Evolutionary conservation across 768 basidiomycete genomes (phyloP), one percentile per base, ranked within the genome.

Genomic region (Chalciporus pseudorubinellus): DNA sequence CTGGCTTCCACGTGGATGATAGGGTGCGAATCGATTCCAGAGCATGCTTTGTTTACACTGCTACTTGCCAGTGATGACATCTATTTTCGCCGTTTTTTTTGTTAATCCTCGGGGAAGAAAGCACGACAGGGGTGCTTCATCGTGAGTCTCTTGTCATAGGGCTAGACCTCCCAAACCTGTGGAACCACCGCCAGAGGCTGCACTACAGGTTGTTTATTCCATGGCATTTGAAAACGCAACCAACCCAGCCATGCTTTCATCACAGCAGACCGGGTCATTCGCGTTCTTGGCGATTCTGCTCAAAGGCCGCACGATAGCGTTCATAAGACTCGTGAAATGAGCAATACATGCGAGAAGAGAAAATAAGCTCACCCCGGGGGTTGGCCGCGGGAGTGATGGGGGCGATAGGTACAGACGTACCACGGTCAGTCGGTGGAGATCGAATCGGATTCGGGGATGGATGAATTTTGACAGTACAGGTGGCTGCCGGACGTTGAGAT

Each of bases 311-410:
- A 19, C 95, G 82, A 69, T 98, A 93, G 14, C 92, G 81, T 68
- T 98, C 95, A 71, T 99, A 99, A 0, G 87, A 80, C 49, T 98
- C 97, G 20, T 89, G 77, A 68, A 98, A 98, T 18, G 69, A 62
- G 46, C 79, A 78, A 53, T 91, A 87, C 18, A 99, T 87, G 41
- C 90, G 84, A 11, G 87, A 90, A 3, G 90, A 93, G 71, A 99
- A 97, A 49, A 98, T 97, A 52, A 99, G 83, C 65, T 99, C 97
- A 44, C 97, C 95, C 13, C 95, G 86, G 3, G 95, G 94, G 68
- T 93, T 97, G 24, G 76, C 75, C 13, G 92, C 79, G 1, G 93
- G 92, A 3, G 94, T 93, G 38, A 97, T 95, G n/a, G 91, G 82
- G 39, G 70, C 57, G 36, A 66, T 63, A 43, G 79, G 79, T 21